A percentile compares a stretch with the other conserved stretches of the same genome.
phyloP scores from a whole-genome alignment of 1,284 basidiomycete genomes.

The Golubevia sp. region DNA sequence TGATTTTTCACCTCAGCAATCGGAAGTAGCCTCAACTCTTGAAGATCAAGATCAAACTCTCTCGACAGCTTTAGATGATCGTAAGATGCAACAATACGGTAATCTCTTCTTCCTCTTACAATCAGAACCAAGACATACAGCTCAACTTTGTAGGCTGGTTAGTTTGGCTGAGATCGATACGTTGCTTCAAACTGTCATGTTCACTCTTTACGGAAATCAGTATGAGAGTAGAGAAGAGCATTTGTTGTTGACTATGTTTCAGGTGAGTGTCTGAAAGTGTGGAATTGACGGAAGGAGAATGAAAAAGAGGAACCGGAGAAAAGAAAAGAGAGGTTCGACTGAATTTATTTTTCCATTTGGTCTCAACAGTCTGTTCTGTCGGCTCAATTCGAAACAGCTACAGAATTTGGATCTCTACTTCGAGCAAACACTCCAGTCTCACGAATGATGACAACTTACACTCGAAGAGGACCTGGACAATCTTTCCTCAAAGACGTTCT shows the following conservation, averaged over 20 bases:
- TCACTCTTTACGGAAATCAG: conserved; percentile 59
- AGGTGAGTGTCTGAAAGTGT: conserved; percentile 11
- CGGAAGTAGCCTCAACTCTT: conserved; percentile 48
- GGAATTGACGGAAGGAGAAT: background rate
- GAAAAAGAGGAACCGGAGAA: no score
- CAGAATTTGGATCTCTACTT: conserved; percentile 54
- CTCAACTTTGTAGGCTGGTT: conserved; percentile 52
- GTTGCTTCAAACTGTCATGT: conserved; percentile 60
- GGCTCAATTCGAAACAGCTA: conserved; percentile 53
- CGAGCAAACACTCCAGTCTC: conserved; percentile 59
- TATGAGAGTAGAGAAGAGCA: conserved; percentile 59
- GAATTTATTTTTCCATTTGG: conserved; percentile 2
- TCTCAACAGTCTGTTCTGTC: conserved; percentile 45
- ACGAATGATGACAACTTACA: conserved; percentile 60
- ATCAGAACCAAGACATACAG: conserved; percentile 55
- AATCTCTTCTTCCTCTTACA: conserved; percentile 58
- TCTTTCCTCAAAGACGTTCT: conserved; percentile 55
- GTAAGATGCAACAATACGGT: conserved; percentile 54
- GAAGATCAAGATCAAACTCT: conserved; percentile 37
- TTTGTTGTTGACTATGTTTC: conserved; percentile 58
- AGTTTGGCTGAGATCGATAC: conserved; percentile 55
- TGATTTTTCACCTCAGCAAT: conserved; percentile 6
- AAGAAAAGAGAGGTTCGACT: background rate
- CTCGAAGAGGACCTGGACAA: conserved; percentile 57
- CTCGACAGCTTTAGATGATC: conserved; percentile 41